These are phyloP conservation scores for Solanum dulcamara DNA, from an alignment of 257 asterid genomes.

Conservation along the genomic window DNA sequence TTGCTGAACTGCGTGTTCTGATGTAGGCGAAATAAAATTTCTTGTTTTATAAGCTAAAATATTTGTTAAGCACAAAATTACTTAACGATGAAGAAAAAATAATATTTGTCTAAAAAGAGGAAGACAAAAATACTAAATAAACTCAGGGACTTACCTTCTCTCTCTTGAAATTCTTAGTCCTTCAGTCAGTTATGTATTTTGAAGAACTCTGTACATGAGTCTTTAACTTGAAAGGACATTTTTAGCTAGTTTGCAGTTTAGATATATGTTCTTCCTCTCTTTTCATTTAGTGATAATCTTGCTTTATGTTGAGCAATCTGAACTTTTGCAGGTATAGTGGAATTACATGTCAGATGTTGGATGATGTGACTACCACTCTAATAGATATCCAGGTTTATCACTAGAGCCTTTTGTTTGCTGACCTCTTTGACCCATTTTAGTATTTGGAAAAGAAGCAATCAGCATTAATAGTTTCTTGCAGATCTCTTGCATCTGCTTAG, in stretches of 20 bases:
- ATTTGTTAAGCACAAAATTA: background rate
- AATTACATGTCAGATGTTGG: conserved; percentile 69
- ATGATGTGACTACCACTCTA: conserved; percentile 71
- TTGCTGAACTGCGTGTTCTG: background rate
- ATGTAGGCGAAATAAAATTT: background rate
- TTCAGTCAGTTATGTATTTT: background rate
- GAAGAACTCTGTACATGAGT: background rate
- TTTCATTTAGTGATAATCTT: background rate
- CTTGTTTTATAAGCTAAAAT: background rate
- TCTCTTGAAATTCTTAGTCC: background rate
- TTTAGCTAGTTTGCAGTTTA: background rate
- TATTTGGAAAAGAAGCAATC: background rate
- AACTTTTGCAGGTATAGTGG: conserved; percentile 81
- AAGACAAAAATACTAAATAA: background rate
- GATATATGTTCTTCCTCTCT: background rate
- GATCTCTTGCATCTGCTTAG: background rate
- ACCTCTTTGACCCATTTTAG: background rate
- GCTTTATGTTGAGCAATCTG: conserved; percentile 1
- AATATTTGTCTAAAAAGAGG: background rate
- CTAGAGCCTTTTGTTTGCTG: background rate
- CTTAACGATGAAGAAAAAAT: background rate
- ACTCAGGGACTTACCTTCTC: background rate
- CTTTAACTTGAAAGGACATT: background rate
- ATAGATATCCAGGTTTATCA: conserved; percentile 72
- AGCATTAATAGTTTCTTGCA: background rate